Evolutionary conservation across 768 basidiomycete genomes (phyloP).

Genomic region (Phaeotremella fagi): DNA sequence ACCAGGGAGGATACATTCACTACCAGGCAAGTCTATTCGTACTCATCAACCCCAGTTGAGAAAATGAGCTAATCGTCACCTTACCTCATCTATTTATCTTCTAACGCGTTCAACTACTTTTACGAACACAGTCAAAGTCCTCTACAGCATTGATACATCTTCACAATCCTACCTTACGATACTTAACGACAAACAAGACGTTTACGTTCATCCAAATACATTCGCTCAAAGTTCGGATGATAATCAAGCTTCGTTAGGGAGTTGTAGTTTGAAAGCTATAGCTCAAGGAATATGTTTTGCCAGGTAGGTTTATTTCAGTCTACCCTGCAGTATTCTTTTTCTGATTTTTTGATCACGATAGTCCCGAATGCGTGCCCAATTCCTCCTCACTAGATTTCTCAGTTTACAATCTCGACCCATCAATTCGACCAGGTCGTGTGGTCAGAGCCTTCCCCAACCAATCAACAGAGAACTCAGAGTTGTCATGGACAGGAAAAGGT

Average conservation of each 20-base stretch:
- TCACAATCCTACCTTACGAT: slow-evolving; percentile 37
- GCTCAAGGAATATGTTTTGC: slow-evolving; percentile 40
- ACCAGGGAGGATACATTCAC: slow-evolving; percentile 36
- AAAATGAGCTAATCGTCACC: too few species aligned
- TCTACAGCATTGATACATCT: slow-evolving; percentile 31
- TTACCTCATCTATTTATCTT: neutral
- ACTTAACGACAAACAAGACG: slow-evolving; percentile 29
- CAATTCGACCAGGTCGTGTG: slow-evolving; percentile 3
- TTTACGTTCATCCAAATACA: slow-evolving; percentile 32
- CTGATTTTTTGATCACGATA: slow-evolving; percentile 2
- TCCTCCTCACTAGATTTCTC: slow-evolving; percentile 31
- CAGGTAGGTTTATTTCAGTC: slow-evolving; percentile 18
- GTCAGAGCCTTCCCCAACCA: slow-evolving; percentile 9
- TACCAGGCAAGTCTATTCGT: slow-evolving; percentile 26
- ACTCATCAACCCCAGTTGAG: neutral
- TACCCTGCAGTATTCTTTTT: neutral
- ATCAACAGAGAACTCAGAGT: neutral
- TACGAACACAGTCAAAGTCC: slow-evolving; percentile 31
- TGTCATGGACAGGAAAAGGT: slow-evolving; percentile 35
- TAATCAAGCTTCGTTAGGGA: slow-evolving; percentile 14
- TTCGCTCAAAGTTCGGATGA: neutral
- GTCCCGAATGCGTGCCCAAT: slow-evolving; percentile 42
- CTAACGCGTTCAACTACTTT: slow-evolving; percentile 1
- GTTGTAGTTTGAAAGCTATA: slow-evolving; percentile 31
- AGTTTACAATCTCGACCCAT: slow-evolving; percentile 40